Percentiles rank a stretch among this genome's conserved stretches.
Evolutionary conservation across 176 grass and related monocot species (phyloP).

Genomic region (Poa pratensis): DNA sequence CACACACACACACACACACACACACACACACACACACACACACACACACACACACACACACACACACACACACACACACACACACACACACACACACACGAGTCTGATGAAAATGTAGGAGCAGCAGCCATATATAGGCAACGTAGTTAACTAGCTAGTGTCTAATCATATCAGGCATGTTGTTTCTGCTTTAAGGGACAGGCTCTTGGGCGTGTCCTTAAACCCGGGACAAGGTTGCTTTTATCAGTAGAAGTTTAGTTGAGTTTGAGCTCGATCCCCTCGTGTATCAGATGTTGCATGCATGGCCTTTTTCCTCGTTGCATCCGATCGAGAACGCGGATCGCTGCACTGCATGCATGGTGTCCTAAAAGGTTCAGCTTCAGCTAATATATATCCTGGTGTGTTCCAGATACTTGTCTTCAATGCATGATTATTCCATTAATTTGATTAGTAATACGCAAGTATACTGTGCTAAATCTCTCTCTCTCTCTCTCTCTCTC

Average conservation of each 20-base stretch:
- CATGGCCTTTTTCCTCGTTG: neutral
- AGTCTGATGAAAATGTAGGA: conserved; percentile 26
- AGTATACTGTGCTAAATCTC: neutral
- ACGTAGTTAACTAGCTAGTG: conserved; percentile 18
- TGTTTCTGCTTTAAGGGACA: conserved; percentile 69
- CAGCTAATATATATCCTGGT: neutral
- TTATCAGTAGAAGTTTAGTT: conserved; percentile 8
- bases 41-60: neutral
- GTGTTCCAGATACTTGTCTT: neutral
- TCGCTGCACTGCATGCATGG: neutral
- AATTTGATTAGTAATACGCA: too few relatives aligned
- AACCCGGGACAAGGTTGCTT: conserved; percentile 29
- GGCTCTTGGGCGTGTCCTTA: conserved; percentile 47
- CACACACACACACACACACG: neutral
- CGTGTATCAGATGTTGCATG: conserved; percentile 40
- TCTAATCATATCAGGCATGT: conserved; percentile 35
- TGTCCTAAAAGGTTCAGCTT: neutral
- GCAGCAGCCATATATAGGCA: neutral
- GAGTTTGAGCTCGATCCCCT: neutral
- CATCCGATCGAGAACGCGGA: neutral
- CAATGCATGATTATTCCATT: too few relatives aligned
- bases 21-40: neutral
- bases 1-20: neutral
- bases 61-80: neutral
- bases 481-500: too few relatives aligned